These are phyloP conservation scores for Fraxinus velutina DNA, from an alignment of 305 asterid genomes.

Conservation along the genomic window DNA sequence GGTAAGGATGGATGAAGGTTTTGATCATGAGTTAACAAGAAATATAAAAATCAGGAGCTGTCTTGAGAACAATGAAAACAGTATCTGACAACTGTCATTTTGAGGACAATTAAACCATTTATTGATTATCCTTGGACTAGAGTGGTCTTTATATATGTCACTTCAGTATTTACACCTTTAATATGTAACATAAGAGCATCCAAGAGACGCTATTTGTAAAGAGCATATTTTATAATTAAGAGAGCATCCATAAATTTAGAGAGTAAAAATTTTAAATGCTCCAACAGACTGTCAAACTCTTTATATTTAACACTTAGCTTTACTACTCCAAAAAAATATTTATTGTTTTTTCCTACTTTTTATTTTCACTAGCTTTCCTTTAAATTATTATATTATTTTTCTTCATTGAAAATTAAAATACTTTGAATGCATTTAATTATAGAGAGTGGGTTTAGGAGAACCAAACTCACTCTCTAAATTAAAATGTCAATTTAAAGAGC, in stretches of 20 bases:
- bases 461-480: not conserved
- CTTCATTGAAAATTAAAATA: not conserved
- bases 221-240: not conserved
- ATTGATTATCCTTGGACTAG: not conserved
- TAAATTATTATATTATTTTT: too few species aligned
- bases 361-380: not conserved
- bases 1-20: not conserved
- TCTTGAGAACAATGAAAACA: not conserved
- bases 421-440: not conserved
- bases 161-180: not conserved
- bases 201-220: not conserved
- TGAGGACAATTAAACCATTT: not conserved
- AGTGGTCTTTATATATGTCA: not conserved
- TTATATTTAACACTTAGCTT: too few species aligned
- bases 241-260: not conserved
- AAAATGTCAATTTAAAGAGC: too few species aligned
- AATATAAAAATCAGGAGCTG: not conserved
- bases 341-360: not conserved
- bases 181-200: not conserved
- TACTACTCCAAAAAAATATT: not conserved
- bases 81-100: not conserved
- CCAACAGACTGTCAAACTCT: not conserved
- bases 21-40: not conserved
- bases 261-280: too few species aligned
- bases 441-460: not conserved